A percentile compares a stretch with the other conserved stretches of the same genome.
Conservation (phyloP, 2,329 filamentous ascomycete species). For the Beauveria sp. region DNA sequence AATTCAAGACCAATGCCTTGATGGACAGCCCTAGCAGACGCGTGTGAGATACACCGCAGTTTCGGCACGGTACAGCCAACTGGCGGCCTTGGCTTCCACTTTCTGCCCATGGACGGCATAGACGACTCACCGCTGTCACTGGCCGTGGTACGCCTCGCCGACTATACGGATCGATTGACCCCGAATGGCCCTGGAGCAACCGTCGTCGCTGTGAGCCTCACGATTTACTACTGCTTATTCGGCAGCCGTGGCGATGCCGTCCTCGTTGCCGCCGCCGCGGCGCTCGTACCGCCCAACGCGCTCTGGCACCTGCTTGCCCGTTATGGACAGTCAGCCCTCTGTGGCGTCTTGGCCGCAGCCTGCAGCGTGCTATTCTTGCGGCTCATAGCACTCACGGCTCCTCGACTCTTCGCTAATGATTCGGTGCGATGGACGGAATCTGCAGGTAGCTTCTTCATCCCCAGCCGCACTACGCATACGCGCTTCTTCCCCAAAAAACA, state of each 20-base stretch:
- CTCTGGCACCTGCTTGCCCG: background rate
- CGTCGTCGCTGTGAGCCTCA: background rate
- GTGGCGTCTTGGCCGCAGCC: background rate
- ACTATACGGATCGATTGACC: background rate
- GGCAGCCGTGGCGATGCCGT: background rate
- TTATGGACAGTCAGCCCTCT: background rate
- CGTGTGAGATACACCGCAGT: background rate
- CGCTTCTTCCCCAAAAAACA: conserved; percentile 61
- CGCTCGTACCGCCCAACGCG: background rate
- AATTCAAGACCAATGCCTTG: background rate
- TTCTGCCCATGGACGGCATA: conserved; percentile 5
- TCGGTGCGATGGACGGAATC: conserved; percentile 10
- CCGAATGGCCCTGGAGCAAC: background rate
- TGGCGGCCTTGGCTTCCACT: background rate
- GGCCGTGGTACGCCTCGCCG: background rate
- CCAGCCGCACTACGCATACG: conserved; percentile 56
- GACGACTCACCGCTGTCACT: conserved; percentile 5
- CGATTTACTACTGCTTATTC: background rate
- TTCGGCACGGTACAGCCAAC: background rate
- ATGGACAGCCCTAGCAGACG: background rate
- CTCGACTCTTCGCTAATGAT: background rate
- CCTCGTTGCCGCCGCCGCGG: background rate
- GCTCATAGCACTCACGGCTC: background rate
- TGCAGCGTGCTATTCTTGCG: background rate
- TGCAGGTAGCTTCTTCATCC: conserved; percentile 48